These are phyloP conservation scores for Globisporangium irregulare DNA, from an alignment of 352 stramenopile species.

Conservation along the genomic window DNA sequence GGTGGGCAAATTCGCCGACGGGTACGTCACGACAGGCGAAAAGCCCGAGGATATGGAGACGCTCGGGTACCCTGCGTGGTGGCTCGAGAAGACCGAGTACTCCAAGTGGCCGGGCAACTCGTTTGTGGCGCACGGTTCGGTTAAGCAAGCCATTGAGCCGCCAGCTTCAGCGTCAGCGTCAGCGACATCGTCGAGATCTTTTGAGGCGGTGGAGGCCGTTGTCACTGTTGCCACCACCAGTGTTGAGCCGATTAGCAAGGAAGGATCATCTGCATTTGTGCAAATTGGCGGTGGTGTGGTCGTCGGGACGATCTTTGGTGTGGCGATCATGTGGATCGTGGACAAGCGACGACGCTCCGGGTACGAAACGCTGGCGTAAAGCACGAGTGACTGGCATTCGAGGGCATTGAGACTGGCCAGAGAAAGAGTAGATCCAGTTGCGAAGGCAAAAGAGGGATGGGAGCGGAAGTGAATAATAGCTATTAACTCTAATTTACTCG, in stretches of 20 bases:
- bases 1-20: constrained; percentile 50
- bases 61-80: constrained; percentile 50
- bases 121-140: constrained; percentile 24
- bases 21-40: constrained; percentile 57
- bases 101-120: constrained; percentile 44
- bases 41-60: constrained; percentile 33
- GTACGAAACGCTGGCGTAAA: constrained; percentile 31
- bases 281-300: constrained; percentile 26
- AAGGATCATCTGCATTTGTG: neutral
- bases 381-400: neutral
- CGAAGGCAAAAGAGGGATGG: neutral
- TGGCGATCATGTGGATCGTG: constrained; percentile 30
- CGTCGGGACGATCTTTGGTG: constrained; percentile 31
- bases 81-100: constrained; percentile 38
- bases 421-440: neutral
- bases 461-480: neutral
- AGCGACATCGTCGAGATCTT: constrained; percentile 4
- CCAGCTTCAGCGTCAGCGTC: constrained; percentile 5
- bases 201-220: neutral
- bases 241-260: neutral
- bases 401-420: too few relatives aligned
- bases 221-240: neutral
- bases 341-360: constrained; percentile 24
- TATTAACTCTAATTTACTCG: too few relatives aligned
- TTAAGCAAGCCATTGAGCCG: constrained; percentile 18